phyloP scores from a whole-genome alignment of 2,329 filamentous ascomycete species.

The Aspergillus hortae region DNA sequence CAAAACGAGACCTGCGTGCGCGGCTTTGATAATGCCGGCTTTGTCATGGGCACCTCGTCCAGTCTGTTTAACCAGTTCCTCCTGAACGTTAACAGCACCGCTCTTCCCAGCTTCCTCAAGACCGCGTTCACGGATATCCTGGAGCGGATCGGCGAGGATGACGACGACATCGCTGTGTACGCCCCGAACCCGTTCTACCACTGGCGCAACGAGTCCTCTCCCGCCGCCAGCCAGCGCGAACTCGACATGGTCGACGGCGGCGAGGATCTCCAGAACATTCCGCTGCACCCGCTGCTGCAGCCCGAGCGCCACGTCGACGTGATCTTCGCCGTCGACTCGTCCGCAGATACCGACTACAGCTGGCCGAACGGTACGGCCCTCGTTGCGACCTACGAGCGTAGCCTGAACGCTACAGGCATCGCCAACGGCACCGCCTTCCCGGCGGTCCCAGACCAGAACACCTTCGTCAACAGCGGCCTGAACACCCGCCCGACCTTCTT shows the following conservation, averaged over 20 bases:
- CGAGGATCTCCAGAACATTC: slow-evolving; percentile 72
- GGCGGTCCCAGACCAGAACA: slow-evolving; percentile 65
- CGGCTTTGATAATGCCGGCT: slow-evolving; percentile 79
- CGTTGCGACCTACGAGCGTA: slow-evolving; percentile 68
- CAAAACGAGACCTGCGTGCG: slow-evolving; percentile 60
- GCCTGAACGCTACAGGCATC: slow-evolving; percentile 48
- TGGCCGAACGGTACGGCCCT: slow-evolving; percentile 75
- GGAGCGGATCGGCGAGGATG: slow-evolving; percentile 50
- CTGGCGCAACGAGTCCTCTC: slow-evolving; percentile 59
- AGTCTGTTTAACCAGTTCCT: slow-evolving; percentile 78
- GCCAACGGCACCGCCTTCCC: slow-evolving; percentile 67
- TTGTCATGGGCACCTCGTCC: slow-evolving; percentile 77
- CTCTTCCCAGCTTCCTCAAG: slow-evolving; percentile 49
- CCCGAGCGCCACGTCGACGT: slow-evolving; percentile 67
- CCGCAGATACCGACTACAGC: slow-evolving; percentile 61
- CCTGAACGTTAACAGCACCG: slow-evolving; percentile 57
- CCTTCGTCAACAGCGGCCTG: slow-evolving; percentile 69
- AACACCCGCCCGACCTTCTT: slow-evolving; percentile 74
- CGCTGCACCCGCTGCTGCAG: slow-evolving; percentile 70
- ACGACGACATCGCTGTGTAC: slow-evolving; percentile 71
- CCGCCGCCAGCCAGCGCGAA: slow-evolving; percentile 47
- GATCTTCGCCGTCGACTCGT: slow-evolving; percentile 73
- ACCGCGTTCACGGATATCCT: slow-evolving; percentile 54
- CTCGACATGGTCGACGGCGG: slow-evolving; percentile 73
- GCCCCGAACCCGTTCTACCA: slow-evolving; percentile 69